A percentile compares a stretch with the other conserved stretches of the same genome.
Evolutionary conservation across 495 filamentous ascomycete species (phyloP).

Genomic region (Mytilinidion resinicola): DNA sequence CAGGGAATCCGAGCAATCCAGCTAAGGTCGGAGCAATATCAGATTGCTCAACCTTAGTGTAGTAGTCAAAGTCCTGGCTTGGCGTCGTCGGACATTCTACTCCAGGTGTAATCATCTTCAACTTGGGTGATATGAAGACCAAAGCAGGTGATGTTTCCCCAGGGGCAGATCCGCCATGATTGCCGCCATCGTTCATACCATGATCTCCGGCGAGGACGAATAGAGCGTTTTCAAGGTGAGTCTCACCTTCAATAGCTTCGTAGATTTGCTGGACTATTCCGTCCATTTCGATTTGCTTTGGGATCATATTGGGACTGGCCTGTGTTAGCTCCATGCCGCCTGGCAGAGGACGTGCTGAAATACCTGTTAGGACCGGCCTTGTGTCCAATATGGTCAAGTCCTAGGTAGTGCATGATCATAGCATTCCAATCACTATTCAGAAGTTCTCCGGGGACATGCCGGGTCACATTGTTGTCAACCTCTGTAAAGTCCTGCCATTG

Average conservation of each 20-base stretch:
- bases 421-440: conserved; percentile 77
- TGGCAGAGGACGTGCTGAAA: background rate
- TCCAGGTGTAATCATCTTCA: conserved; percentile 49
- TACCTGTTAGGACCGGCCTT: conserved; percentile 87
- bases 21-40: conserved; percentile 90
- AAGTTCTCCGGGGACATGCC: conserved; percentile 76
- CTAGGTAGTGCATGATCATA: conserved; percentile 91
- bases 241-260: conserved; percentile 59
- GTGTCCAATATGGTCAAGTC: conserved; percentile 95
- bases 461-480: conserved; percentile 95
- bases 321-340: background rate
- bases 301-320: conserved; percentile 74
- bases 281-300: conserved; percentile 96
- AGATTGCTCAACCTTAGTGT: conserved; percentile 78
- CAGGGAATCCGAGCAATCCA: conserved; percentile 76
- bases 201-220: conserved; percentile 90
- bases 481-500: conserved; percentile 83
- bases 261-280: conserved; percentile 69
- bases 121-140: conserved; percentile 83
- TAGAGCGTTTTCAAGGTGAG: conserved; percentile 68
- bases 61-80: conserved; percentile 65
- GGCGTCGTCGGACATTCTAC: conserved; percentile 36
- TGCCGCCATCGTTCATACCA: conserved; percentile 98
- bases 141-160: conserved; percentile 92
- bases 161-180: conserved; percentile 86